Percentiles rank a stretch among this genome's conserved stretches.
These are phyloP conservation scores for Monotropa hypopitys DNA, from an alignment of 179 eudicot species.

Conservation along the genomic window DNA sequence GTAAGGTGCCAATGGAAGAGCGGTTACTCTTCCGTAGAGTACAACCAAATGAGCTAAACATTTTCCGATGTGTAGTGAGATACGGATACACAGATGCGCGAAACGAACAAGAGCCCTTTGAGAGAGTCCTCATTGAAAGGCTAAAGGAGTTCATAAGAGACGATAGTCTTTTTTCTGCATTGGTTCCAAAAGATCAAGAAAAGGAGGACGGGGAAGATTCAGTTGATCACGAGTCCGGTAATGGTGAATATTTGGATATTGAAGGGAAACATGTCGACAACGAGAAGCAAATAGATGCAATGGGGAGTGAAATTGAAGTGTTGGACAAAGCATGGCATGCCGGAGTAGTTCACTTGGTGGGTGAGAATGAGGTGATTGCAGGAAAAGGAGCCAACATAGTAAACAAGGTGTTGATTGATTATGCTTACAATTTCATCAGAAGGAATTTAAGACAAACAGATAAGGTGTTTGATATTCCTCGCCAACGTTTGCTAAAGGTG, in stretches of 20 bases:
- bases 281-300: constrained; percentile 2
- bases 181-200: neutral
- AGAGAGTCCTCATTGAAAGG: constrained; percentile 26
- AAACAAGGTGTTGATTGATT: constrained; percentile 44
- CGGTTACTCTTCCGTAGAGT: constrained; percentile 58
- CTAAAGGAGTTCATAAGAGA: constrained; percentile 35
- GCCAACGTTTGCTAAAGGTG: constrained; percentile 51
- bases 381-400: constrained; percentile 22
- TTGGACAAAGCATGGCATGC: constrained; percentile 30
- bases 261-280: neutral
- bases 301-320: constrained; percentile 23
- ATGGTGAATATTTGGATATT: neutral
- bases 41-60: constrained; percentile 26
- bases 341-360: constrained; percentile 50
- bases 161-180: constrained; percentile 10
- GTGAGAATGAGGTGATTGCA: constrained; percentile 46
- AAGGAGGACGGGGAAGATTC: neutral
- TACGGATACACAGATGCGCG: constrained; percentile 52
- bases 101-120: constrained; percentile 35
- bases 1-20: constrained; percentile 52
- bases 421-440: constrained; percentile 50
- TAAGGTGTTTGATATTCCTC: constrained; percentile 51
- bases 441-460: constrained; percentile 49
- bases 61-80: constrained; percentile 64
- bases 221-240: neutral